Percentiles rank a stretch among this genome's conserved stretches.
phyloP scores from a whole-genome alignment of 179 eudicot genomes.

The Beta macrorhiza region DNA sequence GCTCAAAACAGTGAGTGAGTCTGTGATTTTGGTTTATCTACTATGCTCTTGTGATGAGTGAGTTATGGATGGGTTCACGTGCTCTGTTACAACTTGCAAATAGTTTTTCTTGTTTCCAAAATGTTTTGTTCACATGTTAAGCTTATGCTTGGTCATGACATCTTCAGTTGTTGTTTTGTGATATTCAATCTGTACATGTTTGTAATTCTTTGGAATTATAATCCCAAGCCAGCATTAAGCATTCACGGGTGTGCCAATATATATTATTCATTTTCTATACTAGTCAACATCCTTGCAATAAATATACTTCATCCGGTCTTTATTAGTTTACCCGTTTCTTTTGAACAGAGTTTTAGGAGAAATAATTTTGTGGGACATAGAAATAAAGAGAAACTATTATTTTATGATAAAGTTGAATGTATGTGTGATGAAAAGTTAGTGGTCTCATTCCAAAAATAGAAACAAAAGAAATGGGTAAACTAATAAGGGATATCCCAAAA shows the following conservation, averaged over 20 bases:
- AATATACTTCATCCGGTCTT: too few relatives aligned
- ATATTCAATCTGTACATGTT: slow-evolving; percentile 13
- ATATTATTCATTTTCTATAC: neutral
- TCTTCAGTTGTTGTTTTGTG: slow-evolving; percentile 23
- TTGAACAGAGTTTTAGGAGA: too few relatives aligned
- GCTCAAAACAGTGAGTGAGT: slow-evolving; percentile 9
- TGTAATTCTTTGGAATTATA: neutral
- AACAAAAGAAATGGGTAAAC: too few relatives aligned
- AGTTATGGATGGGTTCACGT: slow-evolving; percentile 25
- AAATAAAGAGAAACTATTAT: too few relatives aligned
- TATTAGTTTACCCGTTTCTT: too few relatives aligned
- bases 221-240: slow-evolving; percentile 17
- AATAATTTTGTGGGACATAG: too few relatives aligned
- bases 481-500: too few relatives aligned
- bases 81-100: slow-evolving; percentile 16
- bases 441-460: too few relatives aligned
- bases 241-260: slow-evolving; percentile 28
- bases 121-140: slow-evolving; percentile 31
- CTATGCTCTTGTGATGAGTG: slow-evolving; percentile 27
- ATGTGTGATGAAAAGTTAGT: too few relatives aligned
- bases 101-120: slow-evolving; percentile 15
- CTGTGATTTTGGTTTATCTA: neutral
- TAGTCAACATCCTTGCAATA: too few relatives aligned
- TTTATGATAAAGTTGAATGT: too few relatives aligned
- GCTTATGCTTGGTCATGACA: slow-evolving; percentile 8